Evolutionary conservation across 768 basidiomycete species (phyloP), one percentile per base, ranked within the genome.

Genomic region (Sutorius australiensis): DNA sequence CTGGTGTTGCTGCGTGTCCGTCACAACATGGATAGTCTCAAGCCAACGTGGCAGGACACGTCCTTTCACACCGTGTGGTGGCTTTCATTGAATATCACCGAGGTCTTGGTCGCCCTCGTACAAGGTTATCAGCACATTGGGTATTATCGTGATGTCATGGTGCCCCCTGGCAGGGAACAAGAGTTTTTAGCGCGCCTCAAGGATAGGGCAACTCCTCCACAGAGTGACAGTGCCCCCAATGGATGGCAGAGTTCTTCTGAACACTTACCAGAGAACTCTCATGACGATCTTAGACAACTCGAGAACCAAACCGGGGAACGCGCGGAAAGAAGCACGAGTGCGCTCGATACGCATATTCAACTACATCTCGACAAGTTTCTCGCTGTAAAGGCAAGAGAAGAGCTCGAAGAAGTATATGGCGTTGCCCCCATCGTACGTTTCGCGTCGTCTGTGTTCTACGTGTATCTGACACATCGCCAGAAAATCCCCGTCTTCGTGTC

Each of bases 331-430:
- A 46, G 40, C n/a, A 40, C 52, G 30, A 47, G 37, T 16, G 49
- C 60, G 3, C 56, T 77, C 13, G 53, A 69, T 50, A 42, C 59
- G 34, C 80, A 79, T 51, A 75, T 88, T 31, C 84, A 89, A 53
- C 72, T 76, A 38, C 86, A 90, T 64, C 71, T 92, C 32, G 83
- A 89, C 27, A 74, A 80, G 63, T 38, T 69, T 92, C 65, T 89
- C 37, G 72, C 76, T 2, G 66, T 89, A 48, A 85, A 84, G 61
- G 77, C 75, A 17, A 73, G 89, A 38, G 84, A 88, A 63, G 91
- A 92, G 53, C 68, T 93, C 36, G 90, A 92, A 64, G 81, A 83
- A 45, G 76, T 90, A 6, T 92, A 89, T 61, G 90, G 90, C 2
- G 68, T 87, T n/a, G 86, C 91, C 3, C 75, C 86, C 36, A 82